A percentile compares a stretch with the other conserved stretches of the same genome.
Conservation (phyloP, 192 early-diverging fungal species). For the Phlyctochytrium bullatum region DNA sequence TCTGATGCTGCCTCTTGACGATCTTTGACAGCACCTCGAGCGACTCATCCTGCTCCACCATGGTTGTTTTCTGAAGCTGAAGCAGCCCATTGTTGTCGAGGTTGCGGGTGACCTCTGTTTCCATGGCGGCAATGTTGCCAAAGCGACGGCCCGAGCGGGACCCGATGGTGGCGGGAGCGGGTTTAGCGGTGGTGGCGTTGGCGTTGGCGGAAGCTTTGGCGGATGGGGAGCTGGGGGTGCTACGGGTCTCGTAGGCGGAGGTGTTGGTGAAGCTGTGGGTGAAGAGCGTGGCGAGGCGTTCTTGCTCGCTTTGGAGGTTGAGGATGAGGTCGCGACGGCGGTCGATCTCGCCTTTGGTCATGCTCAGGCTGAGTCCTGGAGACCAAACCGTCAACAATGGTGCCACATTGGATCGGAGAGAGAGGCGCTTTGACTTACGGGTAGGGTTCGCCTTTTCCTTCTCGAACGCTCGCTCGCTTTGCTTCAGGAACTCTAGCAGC, state of each 20-base stretch:
- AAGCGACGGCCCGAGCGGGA: constrained; percentile 61
- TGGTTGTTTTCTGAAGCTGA: constrained; percentile 70
- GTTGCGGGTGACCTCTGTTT: constrained; percentile 76
- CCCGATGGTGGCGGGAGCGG: neutral
- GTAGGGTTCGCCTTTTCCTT: constrained; percentile 33
- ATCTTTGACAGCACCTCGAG: constrained; percentile 74
- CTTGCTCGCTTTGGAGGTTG: constrained; percentile 33
- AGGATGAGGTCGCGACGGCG: constrained; percentile 76
- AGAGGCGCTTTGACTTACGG: neutral
- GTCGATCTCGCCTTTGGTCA: constrained; percentile 71
- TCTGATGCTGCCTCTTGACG: constrained; percentile 77
- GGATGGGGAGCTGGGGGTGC: neutral
- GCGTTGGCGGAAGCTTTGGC: neutral
- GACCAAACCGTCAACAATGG: no score
- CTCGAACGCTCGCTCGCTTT: constrained; percentile 17
- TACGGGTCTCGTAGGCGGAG: neutral
- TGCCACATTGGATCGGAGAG: no score
- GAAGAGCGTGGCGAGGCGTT: neutral
- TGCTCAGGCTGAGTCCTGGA: neutral
- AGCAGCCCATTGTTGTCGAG: constrained; percentile 76
- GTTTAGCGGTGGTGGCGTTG: constrained; percentile 6
- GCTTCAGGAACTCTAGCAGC: constrained; percentile 54
- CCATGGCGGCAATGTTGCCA: constrained; percentile 61
- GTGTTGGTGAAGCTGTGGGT: neutral
- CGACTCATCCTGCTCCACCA: constrained; percentile 80